Conservation (phyloP, 352 stramenopile species). For the Phytopythium aichiense region DNA sequence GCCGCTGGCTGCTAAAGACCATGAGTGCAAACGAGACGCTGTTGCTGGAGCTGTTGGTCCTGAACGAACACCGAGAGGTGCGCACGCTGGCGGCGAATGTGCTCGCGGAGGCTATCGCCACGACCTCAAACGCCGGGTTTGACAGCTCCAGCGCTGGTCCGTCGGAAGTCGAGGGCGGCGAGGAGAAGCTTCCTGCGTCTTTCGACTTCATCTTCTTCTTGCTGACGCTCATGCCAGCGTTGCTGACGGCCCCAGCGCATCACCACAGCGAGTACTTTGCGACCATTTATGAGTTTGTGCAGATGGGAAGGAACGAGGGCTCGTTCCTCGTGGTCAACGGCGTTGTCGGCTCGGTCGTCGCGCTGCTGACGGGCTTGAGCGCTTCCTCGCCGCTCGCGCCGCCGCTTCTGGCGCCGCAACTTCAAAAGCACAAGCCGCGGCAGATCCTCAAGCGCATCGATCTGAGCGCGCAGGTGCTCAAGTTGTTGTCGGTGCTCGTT, state of each 20-base stretch:
- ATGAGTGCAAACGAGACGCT: slow-evolving; percentile 60
- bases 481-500: slow-evolving; percentile 69
- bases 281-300: slow-evolving; percentile 72
- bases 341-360: slow-evolving; percentile 71
- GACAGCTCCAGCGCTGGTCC: slow-evolving; percentile 9
- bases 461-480: slow-evolving; percentile 61
- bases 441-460: slow-evolving; percentile 81
- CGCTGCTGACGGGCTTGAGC: slow-evolving; percentile 53
- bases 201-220: slow-evolving; percentile 84
- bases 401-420: slow-evolving; percentile 53
- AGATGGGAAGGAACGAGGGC: slow-evolving; percentile 77
- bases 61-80: slow-evolving; percentile 61
- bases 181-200: slow-evolving; percentile 46
- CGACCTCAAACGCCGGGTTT: slow-evolving; percentile 45
- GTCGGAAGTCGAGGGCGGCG: slow-evolving; percentile 7
- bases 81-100: slow-evolving; percentile 69
- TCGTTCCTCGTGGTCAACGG: slow-evolving; percentile 81
- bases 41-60: slow-evolving; percentile 69
- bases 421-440: slow-evolving; percentile 64
- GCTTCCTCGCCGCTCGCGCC: slow-evolving; percentile 31
- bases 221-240: slow-evolving; percentile 70
- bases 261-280: slow-evolving; percentile 76
- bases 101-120: slow-evolving; percentile 63
- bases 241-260: slow-evolving; percentile 60
- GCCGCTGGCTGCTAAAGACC: slow-evolving; percentile 66